Base-by-base conservation (phyloP, 164 flowering plant species). In the Kalanchoe fedtschenkoi region DNA sequence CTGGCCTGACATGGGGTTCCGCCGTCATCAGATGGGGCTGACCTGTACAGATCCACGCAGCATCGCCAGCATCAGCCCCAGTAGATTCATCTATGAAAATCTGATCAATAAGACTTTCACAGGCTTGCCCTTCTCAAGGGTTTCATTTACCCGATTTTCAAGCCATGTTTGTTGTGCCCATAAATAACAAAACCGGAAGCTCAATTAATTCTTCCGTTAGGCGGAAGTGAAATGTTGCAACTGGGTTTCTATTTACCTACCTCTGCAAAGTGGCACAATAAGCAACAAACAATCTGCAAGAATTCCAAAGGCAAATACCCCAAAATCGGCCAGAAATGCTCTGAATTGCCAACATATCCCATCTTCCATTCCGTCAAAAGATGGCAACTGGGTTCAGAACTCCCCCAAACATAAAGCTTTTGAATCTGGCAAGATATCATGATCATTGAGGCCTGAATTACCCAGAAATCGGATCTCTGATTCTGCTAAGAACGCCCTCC, bases 401-500 rank as follows among this genome's bases (percentile, higher is more conserved):
- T n/a, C n/a, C n/a, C n/a, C n/a, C n/a, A n/a, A n/a, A n/a, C n/a
- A n/a, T n/a, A n/a, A n/a, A n/a, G n/a, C n/a, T n/a, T n/a, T n/a
- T n/a, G n/a, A n/a, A n/a, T n/a, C n/a, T n/a, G n/a, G n/a, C n/a
- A n/a, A n/a, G n/a, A n/a, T n/a, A 47, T 21, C 29, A 22, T 3
- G 54, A 47, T 6, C 54, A 6, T 21, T 47, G 54, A 47, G 28
- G 1, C 22, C 13, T 5, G 29, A 47, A 19, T 1, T 47, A 11
- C 11, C 8, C 54, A 5, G 54, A 21, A 16, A 80, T 26, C 61
- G 83, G 87, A 3, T 78, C 66, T 35, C 66, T 77, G 68, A 93
- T 82, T 68, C 79, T 87, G 38, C 64, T 61, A 22, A 88, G 43
- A 0, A 74, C 67, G 0, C 96, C 92, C 3, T 95, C 91, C 22